These are phyloP conservation scores for Fusarium armeniacum DNA, from an alignment of 2,329 filamentous ascomycete species.

Conservation along the genomic window DNA sequence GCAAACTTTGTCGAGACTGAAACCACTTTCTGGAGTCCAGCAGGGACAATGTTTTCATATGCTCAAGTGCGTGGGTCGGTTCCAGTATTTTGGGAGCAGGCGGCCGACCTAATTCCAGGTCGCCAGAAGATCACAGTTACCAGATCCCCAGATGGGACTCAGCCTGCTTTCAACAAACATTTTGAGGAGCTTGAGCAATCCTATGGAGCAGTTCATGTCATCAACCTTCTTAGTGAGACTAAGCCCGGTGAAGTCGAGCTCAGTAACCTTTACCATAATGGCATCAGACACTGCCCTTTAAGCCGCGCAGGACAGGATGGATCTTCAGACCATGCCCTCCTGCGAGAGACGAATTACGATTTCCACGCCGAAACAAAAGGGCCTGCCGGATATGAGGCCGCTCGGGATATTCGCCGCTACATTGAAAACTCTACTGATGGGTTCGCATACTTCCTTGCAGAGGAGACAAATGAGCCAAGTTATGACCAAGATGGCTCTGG, in stretches of 20 bases:
- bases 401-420: conserved; percentile 83
- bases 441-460: conserved; percentile 92
- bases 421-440: conserved; percentile 84
- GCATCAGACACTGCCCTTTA: conserved; percentile 81
- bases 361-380: conserved; percentile 95
- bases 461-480: conserved; percentile 73
- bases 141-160: conserved; percentile 88
- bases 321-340: conserved; percentile 76
- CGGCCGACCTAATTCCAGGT: conserved; percentile 86
- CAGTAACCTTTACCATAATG: conserved; percentile 82
- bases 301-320: conserved; percentile 70
- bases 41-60: conserved; percentile 88
- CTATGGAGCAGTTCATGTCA: conserved; percentile 91
- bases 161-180: conserved; percentile 95
- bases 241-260: conserved; percentile 90
- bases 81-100: conserved; percentile 97
- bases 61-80: conserved; percentile 93
- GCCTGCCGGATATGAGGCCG: conserved; percentile 88
- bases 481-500: conserved; percentile 57
- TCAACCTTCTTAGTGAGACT: conserved; percentile 92
- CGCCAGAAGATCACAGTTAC: conserved; percentile 96
- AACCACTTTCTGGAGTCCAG: conserved; percentile 88
- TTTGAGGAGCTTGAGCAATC: conserved; percentile 87
- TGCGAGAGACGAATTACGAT: conserved; percentile 90
- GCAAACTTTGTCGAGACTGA: conserved; percentile 99